These are phyloP conservation scores for Xerocomus brunneocitrinus DNA, from an alignment of 768 basidiomycete genomes.

Conservation along the genomic window DNA sequence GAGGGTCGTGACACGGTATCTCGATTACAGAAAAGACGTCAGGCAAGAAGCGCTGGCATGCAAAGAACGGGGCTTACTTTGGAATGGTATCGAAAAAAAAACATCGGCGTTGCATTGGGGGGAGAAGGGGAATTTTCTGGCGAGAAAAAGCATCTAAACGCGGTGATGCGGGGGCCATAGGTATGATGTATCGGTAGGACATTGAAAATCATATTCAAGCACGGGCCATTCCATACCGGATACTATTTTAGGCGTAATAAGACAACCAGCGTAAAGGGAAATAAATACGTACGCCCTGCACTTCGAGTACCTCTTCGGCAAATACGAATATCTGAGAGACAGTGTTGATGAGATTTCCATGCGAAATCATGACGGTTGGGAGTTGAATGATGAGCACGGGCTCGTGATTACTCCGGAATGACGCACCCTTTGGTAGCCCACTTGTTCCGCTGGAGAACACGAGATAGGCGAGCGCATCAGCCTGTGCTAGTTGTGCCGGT, in stretches of 20 bases:
- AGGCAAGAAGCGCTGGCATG: neutral
- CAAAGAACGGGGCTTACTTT: constrained; percentile 33
- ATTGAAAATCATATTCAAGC: constrained; percentile 21
- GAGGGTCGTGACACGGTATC: constrained; percentile 51
- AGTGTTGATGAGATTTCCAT: too few species aligned
- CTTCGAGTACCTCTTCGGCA: too few species aligned
- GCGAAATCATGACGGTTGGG: too few species aligned
- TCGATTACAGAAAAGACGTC: constrained; percentile 21
- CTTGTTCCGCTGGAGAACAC: constrained; percentile 77
- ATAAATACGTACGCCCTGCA: too few species aligned
- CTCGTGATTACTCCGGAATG: neutral
- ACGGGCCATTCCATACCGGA: constrained; percentile 35
- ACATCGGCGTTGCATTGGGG: constrained; percentile 55
- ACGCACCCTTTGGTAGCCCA: constrained; percentile 65
- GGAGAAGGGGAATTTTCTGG: constrained; percentile 49
- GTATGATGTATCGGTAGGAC: too few species aligned
- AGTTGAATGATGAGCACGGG: neutral
- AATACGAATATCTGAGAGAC: too few species aligned
- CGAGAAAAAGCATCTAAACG: constrained; percentile 12
- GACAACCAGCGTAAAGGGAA: too few species aligned
- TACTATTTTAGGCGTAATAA: constrained; percentile 27
- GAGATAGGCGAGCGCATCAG: constrained; percentile 61
- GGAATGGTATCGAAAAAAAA: constrained; percentile 45
- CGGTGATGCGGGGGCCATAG: too few species aligned
- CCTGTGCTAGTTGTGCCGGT: constrained; percentile 41